phyloP scores from a whole-genome alignment of 108 stramenopile species.

The Pseudonitzschia pungens region DNA sequence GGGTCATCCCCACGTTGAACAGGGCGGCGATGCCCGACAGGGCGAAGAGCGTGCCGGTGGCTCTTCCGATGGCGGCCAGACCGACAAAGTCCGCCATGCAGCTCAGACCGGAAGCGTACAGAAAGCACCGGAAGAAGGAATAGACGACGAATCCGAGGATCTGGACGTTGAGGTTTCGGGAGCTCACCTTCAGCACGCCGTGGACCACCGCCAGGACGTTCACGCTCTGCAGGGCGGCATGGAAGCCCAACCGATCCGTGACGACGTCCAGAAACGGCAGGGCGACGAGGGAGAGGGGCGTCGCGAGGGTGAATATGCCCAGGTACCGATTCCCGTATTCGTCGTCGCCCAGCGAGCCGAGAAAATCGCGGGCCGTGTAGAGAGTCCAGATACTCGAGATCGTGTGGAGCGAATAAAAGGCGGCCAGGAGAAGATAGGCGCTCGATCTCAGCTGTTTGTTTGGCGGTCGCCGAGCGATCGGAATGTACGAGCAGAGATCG shows the following conservation, averaged over 20 bases:
- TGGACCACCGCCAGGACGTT: slow-evolving; percentile 35
- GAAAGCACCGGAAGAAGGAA: slow-evolving; percentile 45
- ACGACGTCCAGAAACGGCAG: slow-evolving; percentile 40
- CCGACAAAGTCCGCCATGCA: slow-evolving; percentile 33
- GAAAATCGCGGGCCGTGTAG: slow-evolving; percentile 42
- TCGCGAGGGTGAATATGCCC: slow-evolving; percentile 44
- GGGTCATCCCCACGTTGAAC: slow-evolving; percentile 43
- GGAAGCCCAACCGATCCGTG: slow-evolving; percentile 33
- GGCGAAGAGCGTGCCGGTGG: slow-evolving; percentile 26
- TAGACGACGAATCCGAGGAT: slow-evolving; percentile 49
- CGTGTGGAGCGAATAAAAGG: slow-evolving; percentile 44
- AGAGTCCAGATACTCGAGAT: slow-evolving; percentile 28
- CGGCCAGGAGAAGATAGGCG: slow-evolving; percentile 27
- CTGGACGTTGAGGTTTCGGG: slow-evolving; percentile 40
- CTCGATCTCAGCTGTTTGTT: slow-evolving; percentile 28
- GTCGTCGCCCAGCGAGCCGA: slow-evolving; percentile 46
- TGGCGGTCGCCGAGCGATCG: slow-evolving; percentile 26
- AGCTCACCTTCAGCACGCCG: slow-evolving; percentile 28
- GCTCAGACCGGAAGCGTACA: slow-evolving; percentile 38
- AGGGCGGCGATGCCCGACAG: slow-evolving; percentile 27
- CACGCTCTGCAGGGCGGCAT: slow-evolving; percentile 29
- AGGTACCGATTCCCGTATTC: slow-evolving; percentile 42
- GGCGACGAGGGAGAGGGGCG: slow-evolving; percentile 39
- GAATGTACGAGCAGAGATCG: slow-evolving; percentile 24
- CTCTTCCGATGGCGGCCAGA: slow-evolving; percentile 33